Conservation (phyloP, 495 filamentous ascomycete species). For the Penicillium pulvis region DNA sequence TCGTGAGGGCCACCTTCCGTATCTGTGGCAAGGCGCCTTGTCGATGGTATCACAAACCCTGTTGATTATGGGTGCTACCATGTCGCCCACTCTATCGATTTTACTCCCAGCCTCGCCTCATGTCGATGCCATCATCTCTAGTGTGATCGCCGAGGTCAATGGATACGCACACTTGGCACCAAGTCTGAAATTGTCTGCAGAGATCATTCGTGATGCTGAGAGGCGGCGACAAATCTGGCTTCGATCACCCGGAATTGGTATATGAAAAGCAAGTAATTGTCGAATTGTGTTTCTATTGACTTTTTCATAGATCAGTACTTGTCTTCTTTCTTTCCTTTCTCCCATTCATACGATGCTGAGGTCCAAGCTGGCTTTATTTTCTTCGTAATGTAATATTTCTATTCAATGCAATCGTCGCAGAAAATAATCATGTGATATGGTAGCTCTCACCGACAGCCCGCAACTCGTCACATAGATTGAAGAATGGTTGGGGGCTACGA, state of each 20-base stretch:
- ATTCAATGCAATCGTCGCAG: background rate
- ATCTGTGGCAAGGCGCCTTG: slow-evolving; percentile 81
- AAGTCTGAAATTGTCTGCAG: slow-evolving; percentile 68
- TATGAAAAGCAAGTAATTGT: slow-evolving; percentile 1
- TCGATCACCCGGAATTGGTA: slow-evolving; percentile 20
- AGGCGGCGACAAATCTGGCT: slow-evolving; percentile 56
- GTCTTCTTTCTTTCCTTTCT: background rate
- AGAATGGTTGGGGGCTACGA: background rate
- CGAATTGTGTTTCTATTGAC: background rate
- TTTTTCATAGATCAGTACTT: background rate
- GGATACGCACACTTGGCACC: slow-evolving; percentile 73
- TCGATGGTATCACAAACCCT: slow-evolving; percentile 80
- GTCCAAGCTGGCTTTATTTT: background rate
- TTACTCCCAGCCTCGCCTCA: slow-evolving; percentile 64
- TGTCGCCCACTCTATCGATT: slow-evolving; percentile 70
- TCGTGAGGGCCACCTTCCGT: slow-evolving; percentile 84
- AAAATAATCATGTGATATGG: background rate
- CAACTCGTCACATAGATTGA: background rate
- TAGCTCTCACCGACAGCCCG: background rate
- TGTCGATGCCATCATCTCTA: slow-evolving; percentile 73
- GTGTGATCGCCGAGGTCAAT: slow-evolving; percentile 72
- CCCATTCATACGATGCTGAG: background rate
- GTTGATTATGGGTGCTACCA: slow-evolving; percentile 79
- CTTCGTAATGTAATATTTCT: background rate
- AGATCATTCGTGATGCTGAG: slow-evolving; percentile 80